Base-by-base conservation (phyloP, 306 rosid species). In the Citrullus colocynthis region DNA sequence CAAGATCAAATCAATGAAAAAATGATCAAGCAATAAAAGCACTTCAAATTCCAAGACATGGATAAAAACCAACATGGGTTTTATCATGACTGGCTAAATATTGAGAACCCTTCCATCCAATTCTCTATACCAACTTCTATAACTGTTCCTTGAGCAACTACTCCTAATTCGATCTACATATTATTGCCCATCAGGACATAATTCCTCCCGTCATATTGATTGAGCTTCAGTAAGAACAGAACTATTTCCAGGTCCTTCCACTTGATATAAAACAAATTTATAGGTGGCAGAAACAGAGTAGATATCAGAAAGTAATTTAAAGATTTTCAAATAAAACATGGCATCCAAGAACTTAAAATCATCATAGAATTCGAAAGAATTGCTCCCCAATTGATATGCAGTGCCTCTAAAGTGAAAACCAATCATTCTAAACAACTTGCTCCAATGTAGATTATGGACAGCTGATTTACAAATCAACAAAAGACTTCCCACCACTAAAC, bases 141-240 rank as follows among this genome's bases (percentile, higher is more conserved):
- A 71, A 52, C 39, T 24, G 75, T 70, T 44, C 75, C 32, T 44
- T 70, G 75, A 45, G 39, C 75, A 70, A 42, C 39, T 69, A 69
- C 14, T 70, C 56, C 57, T 45, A 45, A 24, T 54, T 42, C 9
- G 21, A 64, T 36, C 24, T 41, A 64, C 45, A 17, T 14, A 6
- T 17, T 64, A 36, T 64, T 64, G 72, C 49, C 28, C 73, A 36
- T 36, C 42, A 7, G 56, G n/a, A 28, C 59, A 71, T 24, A 11
- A 13, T 20, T 71, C 56, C 32, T 20, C 18, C 6, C 1, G 14
- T 70, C 6, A 20, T 70, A 21, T 42, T 71, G 59, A 44, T 24
- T 71, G 39, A 71, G 36, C 39, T 2, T 71, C 76, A 71, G 18
- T 44, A 71, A 45, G 57, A 71, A 21, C 20, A 16, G 18, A 71